Evolutionary conservation across 2,329 filamentous ascomycete genomes (phyloP), one percentile per base, ranked within the genome.

Genomic region (Fonsecaea pedrosoi): DNA sequence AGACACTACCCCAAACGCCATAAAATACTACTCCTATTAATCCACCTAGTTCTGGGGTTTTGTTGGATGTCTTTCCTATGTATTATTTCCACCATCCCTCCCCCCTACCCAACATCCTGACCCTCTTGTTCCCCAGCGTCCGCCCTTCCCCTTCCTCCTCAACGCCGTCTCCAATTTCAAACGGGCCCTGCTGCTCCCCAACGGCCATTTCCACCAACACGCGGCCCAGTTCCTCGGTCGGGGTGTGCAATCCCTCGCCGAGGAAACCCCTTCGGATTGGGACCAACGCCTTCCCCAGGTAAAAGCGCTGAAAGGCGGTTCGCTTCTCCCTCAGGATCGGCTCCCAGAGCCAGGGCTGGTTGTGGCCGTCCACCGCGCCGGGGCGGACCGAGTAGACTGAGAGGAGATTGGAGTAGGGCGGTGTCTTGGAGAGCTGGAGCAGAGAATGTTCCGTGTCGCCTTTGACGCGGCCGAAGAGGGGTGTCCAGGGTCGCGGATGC

Each of bases 361-460:
- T 71, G 3, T 69, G 68, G 0, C 78, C 68, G 71, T 92, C 90
- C 10, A 92, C 85, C 7, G 79, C 84, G 0, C 74, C 86, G 0
- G 90, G 88, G 0, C 90, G 83, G 6, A 89, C 79, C 10, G 83
- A 86, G 71, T 85, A 84, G 1, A 85, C 81, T 35, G 80, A 82
- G 62, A 92, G 81, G 6, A 78, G 75, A 0, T 82, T 78, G 54
- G 80, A 81, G 4, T 74, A 73, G 1, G 76, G 76, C 4, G 79
- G 76, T 69, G 74, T 68, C 35, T 78, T 77, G 13, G 78, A 75
- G 13, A 92, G 76, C 0, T 82, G 81, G 1, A 89, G 81, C 1
- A 94, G 82, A 1, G 80, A 77, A 1, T 81, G 70, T 77, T 94
- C 91, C 0, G 86, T 84, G 74, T 87, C 82, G 12, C 90, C 91